Base-by-base conservation (phyloP, 257 asterid species). In the Solanum raphanifolium region DNA sequence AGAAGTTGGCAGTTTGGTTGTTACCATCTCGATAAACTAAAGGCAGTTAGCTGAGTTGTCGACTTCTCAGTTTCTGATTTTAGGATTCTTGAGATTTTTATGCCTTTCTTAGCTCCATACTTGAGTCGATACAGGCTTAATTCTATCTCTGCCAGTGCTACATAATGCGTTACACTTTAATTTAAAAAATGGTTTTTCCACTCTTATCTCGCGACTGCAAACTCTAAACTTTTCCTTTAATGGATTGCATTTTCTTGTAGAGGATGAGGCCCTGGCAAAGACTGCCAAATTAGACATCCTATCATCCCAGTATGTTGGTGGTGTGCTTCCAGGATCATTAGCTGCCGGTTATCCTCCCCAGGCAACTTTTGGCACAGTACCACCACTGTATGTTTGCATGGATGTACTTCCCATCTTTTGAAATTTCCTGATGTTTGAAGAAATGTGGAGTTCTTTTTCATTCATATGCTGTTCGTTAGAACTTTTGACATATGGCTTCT, bases 181-280 rank as follows among this genome's bases (percentile, higher is more conserved):
- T 62, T 62, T n/a, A n/a, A 9, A n/a, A 62, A 62, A 62, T 10
- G 32, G 7, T 10, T 62, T 62, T 10, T 62, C 71, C 71, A n/a
- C 71, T 62, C 71, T n/a, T n/a, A 62, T 62, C 31, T 62, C 13
- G 71, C 32, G 32, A 62, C 71, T 62, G 71, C 71, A n/a, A 62
- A 62, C 31, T 62, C 31, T 62, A 23, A 62, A 62, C 71, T 62
- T 62, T 23, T 11, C 29, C 31, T 62, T n/a, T 10, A 62, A 62
- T n/a, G 71, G 71, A 62, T 62, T 68, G 15, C 35, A 46, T 38
- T 82, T 65, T 87, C 72, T 87, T 90, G 87, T 92, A 95, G 98
- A 96, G 52, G 98, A 94, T 48, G 98, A 95, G n/a, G 88, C 89
- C 72, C 91, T 95, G 55, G 86, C 97, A 23, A 96, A 96, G 92